Conservation (phyloP, 192 early-diverging fungal genomes). For the Funneliformis geosporum region DNA sequence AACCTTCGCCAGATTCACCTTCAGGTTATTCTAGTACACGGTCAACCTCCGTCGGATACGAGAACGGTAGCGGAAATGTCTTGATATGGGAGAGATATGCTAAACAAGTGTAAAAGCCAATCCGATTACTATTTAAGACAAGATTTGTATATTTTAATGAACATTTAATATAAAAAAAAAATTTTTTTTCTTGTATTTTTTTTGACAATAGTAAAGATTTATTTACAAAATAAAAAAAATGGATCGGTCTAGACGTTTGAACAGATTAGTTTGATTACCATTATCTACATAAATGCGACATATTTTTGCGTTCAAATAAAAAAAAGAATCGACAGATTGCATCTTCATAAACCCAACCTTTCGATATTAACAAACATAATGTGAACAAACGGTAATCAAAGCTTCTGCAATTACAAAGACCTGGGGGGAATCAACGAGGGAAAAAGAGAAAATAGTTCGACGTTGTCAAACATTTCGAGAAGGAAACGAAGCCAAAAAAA, state of each 20-base stretch:
- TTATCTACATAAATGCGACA: not conserved
- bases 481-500: not conserved
- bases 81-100: not conserved
- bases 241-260: not conserved
- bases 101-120: not conserved
- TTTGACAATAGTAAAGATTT: not conserved
- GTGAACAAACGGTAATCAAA: not conserved
- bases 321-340: not conserved
- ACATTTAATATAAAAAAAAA: not conserved
- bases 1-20: slow-evolving; percentile 6
- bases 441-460: not conserved
- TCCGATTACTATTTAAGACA: not conserved
- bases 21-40: slow-evolving; percentile 23
- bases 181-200: not conserved
- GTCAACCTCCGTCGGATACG: slow-evolving; percentile 32
- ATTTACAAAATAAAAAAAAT: not conserved
- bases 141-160: not conserved
- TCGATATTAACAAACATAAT: too few relatives aligned
- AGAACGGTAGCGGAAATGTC: not conserved
- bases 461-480: not conserved
- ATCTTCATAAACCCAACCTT: too few relatives aligned
- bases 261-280: not conserved
- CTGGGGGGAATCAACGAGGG: not conserved
- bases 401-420: not conserved
- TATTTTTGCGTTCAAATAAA: not conserved